These are phyloP conservation scores for Teratosphaeria epicoccoides DNA, from an alignment of 2,329 filamentous ascomycete species.

Conservation along the genomic window DNA sequence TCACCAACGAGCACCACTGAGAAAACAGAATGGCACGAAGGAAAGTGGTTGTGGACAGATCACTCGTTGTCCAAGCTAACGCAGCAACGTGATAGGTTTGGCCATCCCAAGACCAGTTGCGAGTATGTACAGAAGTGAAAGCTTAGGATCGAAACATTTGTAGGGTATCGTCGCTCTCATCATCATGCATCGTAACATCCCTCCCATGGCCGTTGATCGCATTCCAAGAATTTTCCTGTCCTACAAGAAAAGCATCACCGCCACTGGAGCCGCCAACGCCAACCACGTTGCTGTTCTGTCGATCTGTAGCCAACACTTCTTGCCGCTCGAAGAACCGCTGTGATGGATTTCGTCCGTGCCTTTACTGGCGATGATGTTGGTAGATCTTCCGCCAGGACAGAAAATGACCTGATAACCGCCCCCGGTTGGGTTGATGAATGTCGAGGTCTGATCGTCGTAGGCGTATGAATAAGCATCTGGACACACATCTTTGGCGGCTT, in stretches of 20 bases:
- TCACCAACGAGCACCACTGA: no score
- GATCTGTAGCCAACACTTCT: background rate
- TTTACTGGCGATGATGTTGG: slow-evolving; percentile 28
- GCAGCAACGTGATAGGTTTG: background rate
- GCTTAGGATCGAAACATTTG: background rate
- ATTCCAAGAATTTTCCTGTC: background rate
- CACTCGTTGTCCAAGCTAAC: no score
- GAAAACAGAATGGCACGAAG: no score
- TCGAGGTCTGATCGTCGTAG: slow-evolving; percentile 48
- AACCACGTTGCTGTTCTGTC: background rate
- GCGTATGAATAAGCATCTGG: slow-evolving; percentile 75
- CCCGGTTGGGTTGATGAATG: slow-evolving; percentile 50
- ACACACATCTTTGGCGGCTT: slow-evolving; percentile 61
- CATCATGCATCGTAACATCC: background rate
- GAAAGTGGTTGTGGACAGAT: no score
- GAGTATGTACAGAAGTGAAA: background rate
- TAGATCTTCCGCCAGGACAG: slow-evolving; percentile 52
- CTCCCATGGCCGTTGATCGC: background rate
- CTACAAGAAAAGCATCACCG: background rate
- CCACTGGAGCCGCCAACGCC: background rate
- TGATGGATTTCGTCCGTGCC: background rate
- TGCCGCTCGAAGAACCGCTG: slow-evolving; percentile 1
- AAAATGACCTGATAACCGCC: slow-evolving; percentile 71
- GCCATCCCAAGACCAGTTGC: background rate
- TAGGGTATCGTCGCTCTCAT: background rate